phyloP scores from a whole-genome alignment of 1,284 basidiomycete species.

The Thecaphora frezii region DNA sequence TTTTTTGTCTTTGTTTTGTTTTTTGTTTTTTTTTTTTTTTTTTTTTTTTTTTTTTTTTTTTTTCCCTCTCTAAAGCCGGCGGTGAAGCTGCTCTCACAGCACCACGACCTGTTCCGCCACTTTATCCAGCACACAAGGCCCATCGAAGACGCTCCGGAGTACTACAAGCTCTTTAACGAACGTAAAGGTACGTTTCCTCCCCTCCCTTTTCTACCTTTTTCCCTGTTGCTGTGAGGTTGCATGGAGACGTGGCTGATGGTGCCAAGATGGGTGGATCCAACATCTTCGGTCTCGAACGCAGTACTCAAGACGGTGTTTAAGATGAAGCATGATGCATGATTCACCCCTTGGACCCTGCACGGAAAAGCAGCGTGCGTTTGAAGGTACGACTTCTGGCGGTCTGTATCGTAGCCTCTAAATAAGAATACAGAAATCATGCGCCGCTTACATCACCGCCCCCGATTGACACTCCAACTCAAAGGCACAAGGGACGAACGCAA shows the following conservation, averaged over 20 bases:
- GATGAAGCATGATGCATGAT: constrained; percentile 13
- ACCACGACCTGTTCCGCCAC: constrained; percentile 44
- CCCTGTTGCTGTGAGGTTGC: background rate
- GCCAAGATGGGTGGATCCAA: too few species aligned
- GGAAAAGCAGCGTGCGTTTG: too few species aligned
- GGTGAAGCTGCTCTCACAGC: constrained; percentile 42
- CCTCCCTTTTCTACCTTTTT: background rate
- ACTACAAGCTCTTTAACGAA: constrained; percentile 52
- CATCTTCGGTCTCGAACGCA: background rate
- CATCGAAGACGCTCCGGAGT: constrained; percentile 48
- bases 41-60: background rate
- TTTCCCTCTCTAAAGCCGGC: constrained; percentile 18
- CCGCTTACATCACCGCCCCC: too few species aligned
- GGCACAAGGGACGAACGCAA: too few species aligned
- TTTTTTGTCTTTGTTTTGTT: too few species aligned
- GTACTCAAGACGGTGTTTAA: constrained; percentile 41
- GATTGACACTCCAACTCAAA: too few species aligned
- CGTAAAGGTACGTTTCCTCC: constrained; percentile 15
- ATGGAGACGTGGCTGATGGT: too few species aligned
- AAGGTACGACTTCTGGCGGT: too few species aligned
- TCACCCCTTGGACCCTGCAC: too few species aligned
- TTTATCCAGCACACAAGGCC: constrained; percentile 52
- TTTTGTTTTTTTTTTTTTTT: too few species aligned
- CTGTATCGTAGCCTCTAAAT: too few species aligned
- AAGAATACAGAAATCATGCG: too few species aligned